Base-by-base conservation (phyloP, 2,329 filamentous ascomycete genomes). In the Penicillium corylophilum region DNA sequence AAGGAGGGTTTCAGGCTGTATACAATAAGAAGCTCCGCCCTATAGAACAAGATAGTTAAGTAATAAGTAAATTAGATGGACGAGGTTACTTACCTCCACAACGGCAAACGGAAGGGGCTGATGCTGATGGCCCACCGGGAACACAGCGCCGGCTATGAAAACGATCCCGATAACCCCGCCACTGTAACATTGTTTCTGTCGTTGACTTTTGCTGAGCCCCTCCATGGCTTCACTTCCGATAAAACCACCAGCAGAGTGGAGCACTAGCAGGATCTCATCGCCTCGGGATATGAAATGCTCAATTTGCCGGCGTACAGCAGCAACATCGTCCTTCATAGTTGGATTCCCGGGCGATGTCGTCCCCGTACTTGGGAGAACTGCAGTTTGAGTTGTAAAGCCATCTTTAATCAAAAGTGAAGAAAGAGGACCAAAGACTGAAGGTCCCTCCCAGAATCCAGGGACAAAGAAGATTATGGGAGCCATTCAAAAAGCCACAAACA, bases 171-270 rank as follows among this genome's bases (percentile, higher is more conserved):
- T 35, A 1, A 48, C 46, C 5, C 46, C 46, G n/a, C 39, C 24
- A 10, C n/a, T 18, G 15, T 41, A 3, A 3, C 46, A 36, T 16
- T 16, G 26, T 15, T 16, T 9, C 28, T 20, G 24, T n/a, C 36
- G 46, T 6, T 41, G 36, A 29, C 42, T 42, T 4, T 41, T 42
- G 39, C 36, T 42, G 9, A 41, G 26, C 15, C 38, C 46, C 38
- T 48, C 26, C 46, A 48, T 48, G 4, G 46, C 46, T 22, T 41
- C 46, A 18, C 36, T 33, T 5, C 46, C 46, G 35, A 42, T 31
- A 35, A 48, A 48, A 6, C 22, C 46, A 8, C 46, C 46, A 3
- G 38, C 46, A 5, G 46, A 48, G 26, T 48, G 46, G 5, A 48
- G 38, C 4, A 42, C 38, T 2, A 42, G 10, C 10, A 48, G 5